Evolutionary conservation across 208 protist genomes (phyloP), one percentile per base, ranked within the genome.

Genomic region (Lotmaria passim): DNA sequence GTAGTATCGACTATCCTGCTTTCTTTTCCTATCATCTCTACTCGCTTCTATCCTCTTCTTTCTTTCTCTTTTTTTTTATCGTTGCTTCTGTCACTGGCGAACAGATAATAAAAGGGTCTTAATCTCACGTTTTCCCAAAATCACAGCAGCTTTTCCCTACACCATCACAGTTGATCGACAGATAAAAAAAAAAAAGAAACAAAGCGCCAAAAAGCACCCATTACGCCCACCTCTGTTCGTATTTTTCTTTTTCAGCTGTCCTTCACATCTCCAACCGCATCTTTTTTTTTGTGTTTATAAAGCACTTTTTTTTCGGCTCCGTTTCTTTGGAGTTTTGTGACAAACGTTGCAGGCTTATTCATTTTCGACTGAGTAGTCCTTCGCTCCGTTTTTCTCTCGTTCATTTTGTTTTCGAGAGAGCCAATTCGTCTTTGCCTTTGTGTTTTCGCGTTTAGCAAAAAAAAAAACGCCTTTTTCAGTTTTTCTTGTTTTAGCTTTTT

Each of bases 181-280:
- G 11, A 14, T 33, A 1, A 12, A 11, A 52, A 36, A 21, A 56
- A 44, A 19, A 47, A 43, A 26, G 28, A 55, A 15, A 4, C 3
- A 28, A 1, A 47, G 11, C 3, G n/a, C n/a, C 21, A 3, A n/a
- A 43, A 7, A 23, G 17, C 30, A 68, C 28, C 59, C 28, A 38
- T 51, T 39, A 33, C 19, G 58, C 28, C 59, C 28, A 38, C 39
- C 28, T 21, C 19, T 15, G 52, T n/a, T 43, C 23, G 46, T 26
- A 59, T 48, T 39, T 47, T 17, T 47, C 24, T 52, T 64, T 62
- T 12, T 48, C 15, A n/a, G 38, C 58, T 51, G 26, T 52, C n/a
- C 23, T 39, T 26, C 34, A 1, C 7, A 59, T 21, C 10, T 36
- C 28, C 11, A 31, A 21, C 36, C 14, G 41, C 11, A 21, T 46